Evolutionary conservation across 2,329 filamentous ascomycete species (phyloP), one percentile per base, ranked within the genome.

Genomic region (Xylaria sp.): DNA sequence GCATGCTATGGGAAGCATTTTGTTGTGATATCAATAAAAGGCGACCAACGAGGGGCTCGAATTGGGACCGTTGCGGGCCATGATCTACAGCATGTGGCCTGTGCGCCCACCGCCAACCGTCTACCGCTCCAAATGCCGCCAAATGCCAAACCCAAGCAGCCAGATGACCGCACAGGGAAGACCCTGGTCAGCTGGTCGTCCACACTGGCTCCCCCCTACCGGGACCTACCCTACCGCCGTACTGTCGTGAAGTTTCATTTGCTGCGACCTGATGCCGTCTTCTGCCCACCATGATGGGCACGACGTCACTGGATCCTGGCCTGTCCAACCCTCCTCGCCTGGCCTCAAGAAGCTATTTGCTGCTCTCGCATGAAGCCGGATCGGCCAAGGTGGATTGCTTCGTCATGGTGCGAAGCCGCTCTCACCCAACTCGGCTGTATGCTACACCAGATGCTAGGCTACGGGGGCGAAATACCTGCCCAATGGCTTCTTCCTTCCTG

Each of bases 241-340:
- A 18, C 13, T 4, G 13, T 43, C 10, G 41, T 18, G 20, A 59
- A 36, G 55, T 57, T 39, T 69, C 51, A 64, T 68, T 71, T 61
- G 62, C 61, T 62, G 23, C 56, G 41, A 62, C 51, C 64, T 72
- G 70, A 72, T 69, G 48, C 64, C 48, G 66, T 72, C 67, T 62
- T 54, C 64, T 73, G 70, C 65, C 71, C 70, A 64, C 65, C 67
- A 64, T 41, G 10, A 25, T 23, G 60, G 56, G 48, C 65, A 62
- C 67, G 66, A 71, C 69, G 64, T 68, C 70, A 71, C 67, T 67
- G 57, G 71, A 65, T 62, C 68, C 51, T 52, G 52, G 61, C 64
- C 62, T 66, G 60, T 66, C 66, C 56, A 64, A 68, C 61, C 68
- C 62, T 67, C 64, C 51, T 52, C 33, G 23, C 31, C 55, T 41